Evolutionary conservation across 1,284 basidiomycete species (phyloP), one percentile per base, ranked within the genome.

Genomic region (Fomitopsis palustris): DNA sequence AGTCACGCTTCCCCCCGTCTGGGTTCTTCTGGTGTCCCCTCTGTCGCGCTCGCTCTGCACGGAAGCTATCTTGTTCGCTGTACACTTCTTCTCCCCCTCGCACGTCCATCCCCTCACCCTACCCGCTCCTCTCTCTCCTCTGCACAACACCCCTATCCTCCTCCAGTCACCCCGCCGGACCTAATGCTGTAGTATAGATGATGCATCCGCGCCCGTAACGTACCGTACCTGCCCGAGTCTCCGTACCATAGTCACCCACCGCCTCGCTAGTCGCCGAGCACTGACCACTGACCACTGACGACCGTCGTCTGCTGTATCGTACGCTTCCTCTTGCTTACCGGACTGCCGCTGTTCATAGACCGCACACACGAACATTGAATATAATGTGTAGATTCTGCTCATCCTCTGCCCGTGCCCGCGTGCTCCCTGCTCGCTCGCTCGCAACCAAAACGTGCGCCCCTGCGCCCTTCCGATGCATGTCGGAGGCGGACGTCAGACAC

Each of bases 31-130:
- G 12, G 14, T 49, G 16, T 16, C 29, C 47, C 33, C 49, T 35
- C 3, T 17, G 49, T 52, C 49, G 31, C 10, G 49, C 35, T 37
- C 19, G 49, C 49, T 52, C 49, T 37, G 49, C 49, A 52, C 33
- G 49, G 31, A 51, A 51, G 49, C 31, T 51, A 35, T 51, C 49
- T 51, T 51, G 49, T 52, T 52, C 49, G 4, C n/a, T 52, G 49
- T 52, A 52, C 49, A 52, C 19, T 35, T 35, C 12, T 23, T 31
- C 35, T 2, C 17, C 29, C 12, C 21, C 3, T 31, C 33, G 10
- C 49, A 19, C 21, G 21, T 23, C 17, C 19, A 8, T 31, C 27
- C 31, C 19, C 12, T n/a, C n/a, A n/a, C n/a, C n/a, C n/a, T n/a
- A n/a, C n/a, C n/a, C n/a, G n/a, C n/a, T 16, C 8, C 17, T 33